Base-by-base conservation (phyloP, 2,329 filamentous ascomycete species). In the Coniella lustricola region DNA sequence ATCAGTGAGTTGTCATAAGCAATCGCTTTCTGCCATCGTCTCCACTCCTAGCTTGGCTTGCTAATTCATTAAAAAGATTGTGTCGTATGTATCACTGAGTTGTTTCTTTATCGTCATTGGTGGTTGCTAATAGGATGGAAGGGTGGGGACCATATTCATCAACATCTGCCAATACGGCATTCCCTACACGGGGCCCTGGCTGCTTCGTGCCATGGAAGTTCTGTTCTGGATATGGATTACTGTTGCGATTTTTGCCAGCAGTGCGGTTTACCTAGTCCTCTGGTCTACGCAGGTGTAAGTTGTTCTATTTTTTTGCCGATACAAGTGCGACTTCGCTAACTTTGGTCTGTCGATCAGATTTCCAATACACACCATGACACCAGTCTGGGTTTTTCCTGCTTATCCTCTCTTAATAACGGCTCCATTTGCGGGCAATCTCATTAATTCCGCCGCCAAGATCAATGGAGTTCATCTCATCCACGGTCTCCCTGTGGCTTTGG, bases 371-470 rank as follows among this genome's bases (percentile, higher is more conserved):
- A 82, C 82, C 45, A 93, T 94, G 88, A 93, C 87, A 0, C 87
- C 87, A 0, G 81, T 89, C 16, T 93, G 87, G 87, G 89, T 91
- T 47, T 93, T 93, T 56, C 88, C 87, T 0, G 87, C 85, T 1
- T 94, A 94, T 55, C 87, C 88, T 0, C 73, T 93, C 18, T 75
- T 94, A 3, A 78, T 93, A 8, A 80, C 85, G 18, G 87, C 84
- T 0, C 84, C 87, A 0, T 81, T 90, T 56, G 87, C 84, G 14
- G 76, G 77, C 16, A 80, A 72, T 42, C 66, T 80, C 25, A 73
- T 80, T 51, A 59, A 64, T 38, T 66, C 71, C 7, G 67, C 70
- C 8, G 55, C 58, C 7, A 51, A 54, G 16, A 57, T 59, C 3
- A 54, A 57, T 7, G 57, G 55, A 7, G 56, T 57, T 4, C 50